phyloP scores from a whole-genome alignment of 2,329 filamentous ascomycete species.

The Diaporthe nobilis region DNA sequence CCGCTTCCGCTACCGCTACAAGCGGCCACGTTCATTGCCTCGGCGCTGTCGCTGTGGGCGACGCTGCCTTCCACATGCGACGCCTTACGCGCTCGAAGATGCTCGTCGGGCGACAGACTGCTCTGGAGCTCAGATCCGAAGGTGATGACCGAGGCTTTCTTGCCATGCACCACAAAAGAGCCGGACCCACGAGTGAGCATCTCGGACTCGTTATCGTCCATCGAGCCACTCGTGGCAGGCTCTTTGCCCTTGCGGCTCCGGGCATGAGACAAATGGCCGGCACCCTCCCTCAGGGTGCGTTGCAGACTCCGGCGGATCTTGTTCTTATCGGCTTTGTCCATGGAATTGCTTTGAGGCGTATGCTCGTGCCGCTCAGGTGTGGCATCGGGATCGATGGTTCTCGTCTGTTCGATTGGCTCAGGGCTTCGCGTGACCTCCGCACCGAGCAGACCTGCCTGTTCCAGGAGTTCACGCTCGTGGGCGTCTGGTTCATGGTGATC shows the following conservation, averaged over 20 bases:
- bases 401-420: slow-evolving; percentile 58
- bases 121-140: slow-evolving; percentile 92
- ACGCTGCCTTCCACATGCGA: slow-evolving; percentile 50
- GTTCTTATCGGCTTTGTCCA: slow-evolving; percentile 69
- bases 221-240: slow-evolving; percentile 66
- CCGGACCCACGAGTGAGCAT: slow-evolving; percentile 84
- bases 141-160: slow-evolving; percentile 97
- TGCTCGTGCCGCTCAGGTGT: slow-evolving; percentile 54
- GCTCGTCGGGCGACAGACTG: slow-evolving; percentile 78
- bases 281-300: slow-evolving; percentile 88
- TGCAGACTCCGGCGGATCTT: slow-evolving; percentile 90
- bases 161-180: slow-evolving; percentile 96
- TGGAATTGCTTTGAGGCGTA: slow-evolving; percentile 42
- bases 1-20: slow-evolving; percentile 9
- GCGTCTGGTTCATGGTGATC: slow-evolving; percentile 70
- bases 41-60: slow-evolving; percentile 45
- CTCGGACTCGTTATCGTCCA: slow-evolving; percentile 71
- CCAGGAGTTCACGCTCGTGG: slow-evolving; percentile 76
- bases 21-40: slow-evolving; percentile 47
- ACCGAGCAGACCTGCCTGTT: slow-evolving; percentile 76
- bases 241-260: slow-evolving; percentile 85
- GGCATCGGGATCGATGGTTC: slow-evolving; percentile 58
- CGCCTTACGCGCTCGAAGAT: slow-evolving; percentile 74
- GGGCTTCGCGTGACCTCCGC: slow-evolving; percentile 56
- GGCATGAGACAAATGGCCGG: slow-evolving; percentile 74